These are phyloP conservation scores for Chrysanthemum seticuspe DNA, from an alignment of 129 eudicot genomes.

Conservation along the genomic window DNA sequence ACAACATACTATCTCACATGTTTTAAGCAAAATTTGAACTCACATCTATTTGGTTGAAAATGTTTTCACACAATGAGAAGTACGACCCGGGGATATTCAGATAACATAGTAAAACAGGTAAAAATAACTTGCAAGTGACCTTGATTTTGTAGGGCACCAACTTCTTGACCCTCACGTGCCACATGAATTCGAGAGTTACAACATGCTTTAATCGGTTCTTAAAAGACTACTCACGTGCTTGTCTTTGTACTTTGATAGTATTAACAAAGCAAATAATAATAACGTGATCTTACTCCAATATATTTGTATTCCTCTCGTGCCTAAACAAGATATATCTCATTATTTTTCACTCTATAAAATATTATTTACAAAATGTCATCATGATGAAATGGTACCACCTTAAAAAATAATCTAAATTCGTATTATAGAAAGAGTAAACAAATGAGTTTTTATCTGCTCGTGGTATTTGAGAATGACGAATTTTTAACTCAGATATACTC, in stretches of 20 bases:
- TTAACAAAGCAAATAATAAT: neutral
- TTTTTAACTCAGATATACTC: no score
- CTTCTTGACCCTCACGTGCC: conserved; percentile 30
- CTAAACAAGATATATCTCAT: conserved; percentile 31
- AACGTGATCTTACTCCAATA: conserved; percentile 25
- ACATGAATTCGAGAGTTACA: conserved; percentile 31
- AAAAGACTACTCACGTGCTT: conserved; percentile 38
- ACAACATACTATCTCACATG: no score
- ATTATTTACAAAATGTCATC: neutral
- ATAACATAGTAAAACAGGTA: no score
- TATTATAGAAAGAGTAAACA: no score
- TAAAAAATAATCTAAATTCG: neutral
- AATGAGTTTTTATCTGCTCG: no score
- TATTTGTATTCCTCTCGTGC: conserved; percentile 33
- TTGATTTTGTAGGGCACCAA: conserved; percentile 11
- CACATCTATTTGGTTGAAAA: no score
- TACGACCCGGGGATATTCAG: no score
- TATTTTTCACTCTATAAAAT: neutral
- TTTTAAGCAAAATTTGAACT: no score
- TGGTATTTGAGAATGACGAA: no score
- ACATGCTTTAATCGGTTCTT: conserved; percentile 36
- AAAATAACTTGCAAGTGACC: neutral
- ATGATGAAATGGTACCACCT: neutral
- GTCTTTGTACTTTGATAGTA: conserved; percentile 20
- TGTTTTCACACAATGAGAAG: no score